These are phyloP conservation scores for Boletus eberwhitei DNA, from an alignment of 768 basidiomycete genomes.

Conservation along the genomic window DNA sequence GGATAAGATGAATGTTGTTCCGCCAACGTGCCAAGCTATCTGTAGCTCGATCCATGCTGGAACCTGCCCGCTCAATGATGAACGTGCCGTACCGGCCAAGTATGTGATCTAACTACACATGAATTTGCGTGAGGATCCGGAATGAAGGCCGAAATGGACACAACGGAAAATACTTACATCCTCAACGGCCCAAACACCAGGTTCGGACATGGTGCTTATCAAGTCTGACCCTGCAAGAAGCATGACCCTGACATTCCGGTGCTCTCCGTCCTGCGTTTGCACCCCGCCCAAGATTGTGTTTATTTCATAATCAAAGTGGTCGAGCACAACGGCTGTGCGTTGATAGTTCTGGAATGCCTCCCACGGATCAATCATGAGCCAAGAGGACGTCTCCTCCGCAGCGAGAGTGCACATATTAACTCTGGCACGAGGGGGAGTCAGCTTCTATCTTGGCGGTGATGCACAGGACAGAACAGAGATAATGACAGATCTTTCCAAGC, in stretches of 20 bases:
- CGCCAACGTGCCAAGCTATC: conserved; percentile 73
- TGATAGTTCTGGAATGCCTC: conserved; percentile 95
- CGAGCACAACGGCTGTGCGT: conserved; percentile 93
- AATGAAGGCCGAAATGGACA: conserved; percentile 6
- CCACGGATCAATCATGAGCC: conserved; percentile 99
- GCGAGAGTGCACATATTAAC: conserved; percentile 88
- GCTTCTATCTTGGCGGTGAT: conserved; percentile 12
- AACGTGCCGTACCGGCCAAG: conserved; percentile 91
- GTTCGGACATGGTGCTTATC: conserved; percentile 97
- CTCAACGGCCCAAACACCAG: conserved; percentile 92
- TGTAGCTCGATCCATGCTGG: conserved; percentile 82
- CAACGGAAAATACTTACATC: conserved; percentile 62
- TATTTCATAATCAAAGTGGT: conserved; percentile 95
- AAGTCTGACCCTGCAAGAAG: conserved; percentile 97
- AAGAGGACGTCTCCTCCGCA: conserved; percentile 83
- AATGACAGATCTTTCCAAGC: conserved; percentile 7
- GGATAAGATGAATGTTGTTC: conserved; percentile 85
- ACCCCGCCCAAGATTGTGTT: conserved; percentile 84
- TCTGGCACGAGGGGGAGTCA: conserved; percentile 38
- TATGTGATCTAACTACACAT: conserved; percentile 87
- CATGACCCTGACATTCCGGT: conserved; percentile 78
- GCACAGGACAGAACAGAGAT: background rate
- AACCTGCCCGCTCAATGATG: conserved; percentile 93
- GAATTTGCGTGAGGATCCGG: conserved; percentile 9
- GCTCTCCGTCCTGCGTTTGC: conserved; percentile 67